phyloP scores from a whole-genome alignment of 2,329 filamentous ascomycete species.

The Stachybotrys chlorohalonatus region DNA sequence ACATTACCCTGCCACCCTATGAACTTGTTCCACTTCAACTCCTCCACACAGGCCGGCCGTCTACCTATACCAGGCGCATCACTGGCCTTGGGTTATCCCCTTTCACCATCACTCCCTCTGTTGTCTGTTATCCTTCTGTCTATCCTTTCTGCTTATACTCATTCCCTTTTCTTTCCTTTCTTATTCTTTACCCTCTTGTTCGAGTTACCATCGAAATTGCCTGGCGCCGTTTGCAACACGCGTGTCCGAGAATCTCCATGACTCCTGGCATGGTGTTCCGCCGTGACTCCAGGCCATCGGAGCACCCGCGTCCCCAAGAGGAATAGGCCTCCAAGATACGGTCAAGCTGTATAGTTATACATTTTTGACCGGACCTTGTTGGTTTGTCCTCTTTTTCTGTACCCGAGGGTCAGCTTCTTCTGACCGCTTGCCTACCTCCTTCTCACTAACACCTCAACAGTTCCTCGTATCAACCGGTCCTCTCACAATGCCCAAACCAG shows the following conservation, averaged over 20 bases:
- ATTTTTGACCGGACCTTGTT: too few relatives aligned
- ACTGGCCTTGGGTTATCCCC: too few relatives aligned
- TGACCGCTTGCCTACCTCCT: background rate
- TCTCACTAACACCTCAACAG: background rate
- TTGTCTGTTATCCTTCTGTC: too few relatives aligned
- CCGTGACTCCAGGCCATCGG: background rate
- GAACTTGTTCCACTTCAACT: too few relatives aligned
- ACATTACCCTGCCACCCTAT: too few relatives aligned
- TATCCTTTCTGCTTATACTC: too few relatives aligned
- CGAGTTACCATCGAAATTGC: background rate
- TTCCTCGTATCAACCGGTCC: background rate
- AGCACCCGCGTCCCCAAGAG: background rate
- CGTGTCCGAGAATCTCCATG: background rate
- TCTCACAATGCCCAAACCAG: conserved; percentile 3
- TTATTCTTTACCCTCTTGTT: background rate
- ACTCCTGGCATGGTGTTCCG: background rate
- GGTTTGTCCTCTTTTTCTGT: background rate
- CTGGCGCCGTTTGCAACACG: too few relatives aligned
- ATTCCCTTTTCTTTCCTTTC: too few relatives aligned
- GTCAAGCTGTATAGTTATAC: too few relatives aligned
- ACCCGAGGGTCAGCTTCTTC: background rate
- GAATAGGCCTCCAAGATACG: background rate
- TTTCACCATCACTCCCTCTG: too few relatives aligned
- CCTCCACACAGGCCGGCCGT: too few relatives aligned
- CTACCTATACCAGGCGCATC: too few relatives aligned